phyloP scores from a whole-genome alignment of 805 yeast genomes.

The Wickerhamomyces bisporus region DNA sequence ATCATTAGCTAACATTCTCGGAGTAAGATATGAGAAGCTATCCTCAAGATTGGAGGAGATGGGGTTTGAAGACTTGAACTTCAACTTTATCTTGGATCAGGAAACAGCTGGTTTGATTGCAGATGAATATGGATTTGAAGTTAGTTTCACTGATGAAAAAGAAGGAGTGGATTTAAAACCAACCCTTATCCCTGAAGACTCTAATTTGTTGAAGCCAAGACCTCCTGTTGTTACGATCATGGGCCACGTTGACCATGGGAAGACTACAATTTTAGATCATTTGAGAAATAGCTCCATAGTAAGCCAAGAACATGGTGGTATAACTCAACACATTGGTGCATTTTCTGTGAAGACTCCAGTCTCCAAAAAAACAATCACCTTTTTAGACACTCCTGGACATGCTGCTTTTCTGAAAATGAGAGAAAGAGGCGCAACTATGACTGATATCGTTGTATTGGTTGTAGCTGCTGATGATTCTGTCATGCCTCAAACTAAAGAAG shows the following conservation, averaged over 20 bases:
- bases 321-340: constrained; percentile 97
- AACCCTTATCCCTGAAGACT: constrained; percentile 36
- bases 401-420: constrained; percentile 96
- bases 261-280: constrained; percentile 87
- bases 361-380: constrained; percentile 74
- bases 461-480: constrained; percentile 98
- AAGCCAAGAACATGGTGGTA: constrained; percentile 87
- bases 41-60: constrained; percentile 52
- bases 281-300: constrained; percentile 82
- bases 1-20: constrained; percentile 67
- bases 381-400: constrained; percentile 97
- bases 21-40: constrained; percentile 57
- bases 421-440: constrained; percentile 90
- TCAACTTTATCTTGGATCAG: constrained; percentile 75
- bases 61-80: constrained; percentile 68
- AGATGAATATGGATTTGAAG: constrained; percentile 79
- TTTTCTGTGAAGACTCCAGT: constrained; percentile 79
- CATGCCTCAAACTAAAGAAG: constrained; percentile 96
- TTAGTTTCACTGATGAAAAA: constrained; percentile 23
- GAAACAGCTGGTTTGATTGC: constrained; percentile 86
- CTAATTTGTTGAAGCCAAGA: constrained; percentile 52
- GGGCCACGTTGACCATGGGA: constrained; percentile 99
- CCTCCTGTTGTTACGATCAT: constrained; percentile 96
- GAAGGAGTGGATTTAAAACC: constrained; percentile 48
- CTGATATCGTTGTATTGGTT: constrained; percentile 87